phyloP scores from a whole-genome alignment of 2,329 filamentous ascomycete species.

The Trichoderma koningii region DNA sequence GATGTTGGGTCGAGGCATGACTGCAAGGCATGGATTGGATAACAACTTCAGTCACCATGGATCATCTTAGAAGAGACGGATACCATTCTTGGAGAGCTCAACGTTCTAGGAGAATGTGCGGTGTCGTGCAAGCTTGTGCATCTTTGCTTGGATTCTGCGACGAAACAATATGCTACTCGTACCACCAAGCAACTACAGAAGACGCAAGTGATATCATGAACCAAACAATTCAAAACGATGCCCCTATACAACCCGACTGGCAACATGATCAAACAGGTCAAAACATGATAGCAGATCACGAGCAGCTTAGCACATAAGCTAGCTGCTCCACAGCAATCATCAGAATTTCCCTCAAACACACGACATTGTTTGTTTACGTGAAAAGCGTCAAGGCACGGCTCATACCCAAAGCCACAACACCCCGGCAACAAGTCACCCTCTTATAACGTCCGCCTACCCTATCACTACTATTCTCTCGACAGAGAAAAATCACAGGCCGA shows the following conservation, averaged over 20 bases:
- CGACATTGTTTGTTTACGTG: conserved; percentile 9
- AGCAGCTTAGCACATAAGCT: not conserved
- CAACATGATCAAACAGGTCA: not conserved
- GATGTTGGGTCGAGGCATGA: not conserved
- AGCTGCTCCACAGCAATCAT: conserved; percentile 15
- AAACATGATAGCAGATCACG: too few species aligned
- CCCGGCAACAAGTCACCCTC: not conserved
- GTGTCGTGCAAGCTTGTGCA: too few species aligned
- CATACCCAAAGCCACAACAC: not conserved
- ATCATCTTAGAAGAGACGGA: not conserved
- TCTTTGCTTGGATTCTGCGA: too few species aligned
- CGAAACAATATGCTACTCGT: too few species aligned
- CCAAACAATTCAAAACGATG: not conserved
- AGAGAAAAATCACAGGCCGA: too few species aligned
- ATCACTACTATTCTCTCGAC: too few species aligned
- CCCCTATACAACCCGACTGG: not conserved
- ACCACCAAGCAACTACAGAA: too few species aligned
- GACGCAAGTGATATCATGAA: too few species aligned
- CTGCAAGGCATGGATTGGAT: not conserved
- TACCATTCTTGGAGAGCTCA: too few species aligned
- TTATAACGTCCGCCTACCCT: not conserved
- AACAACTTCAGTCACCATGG: not conserved
- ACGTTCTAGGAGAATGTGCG: too few species aligned
- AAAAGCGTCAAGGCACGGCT: not conserved
- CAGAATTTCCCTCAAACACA: conserved; percentile 10